Base-by-base conservation (phyloP, 2,329 filamentous ascomycete genomes). In the Pseudocercospora musae region DNA sequence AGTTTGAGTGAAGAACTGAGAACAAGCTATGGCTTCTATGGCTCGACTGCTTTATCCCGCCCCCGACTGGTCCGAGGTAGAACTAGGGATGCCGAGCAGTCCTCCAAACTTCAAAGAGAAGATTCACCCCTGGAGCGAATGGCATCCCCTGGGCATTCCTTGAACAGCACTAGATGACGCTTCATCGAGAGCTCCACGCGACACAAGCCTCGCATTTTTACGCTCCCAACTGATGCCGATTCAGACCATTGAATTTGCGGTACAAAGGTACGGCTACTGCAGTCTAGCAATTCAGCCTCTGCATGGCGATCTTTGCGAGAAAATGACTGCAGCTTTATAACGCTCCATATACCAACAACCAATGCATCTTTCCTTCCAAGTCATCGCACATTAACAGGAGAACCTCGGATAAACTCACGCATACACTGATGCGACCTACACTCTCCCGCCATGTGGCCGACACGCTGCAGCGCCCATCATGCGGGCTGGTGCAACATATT, bases 1-100 rank as follows among this genome's bases (percentile, higher is more conserved):
- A 25, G 50, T 63, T 71, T 15, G 66, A 70, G 40, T 62, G 37
- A 62, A 53, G 13, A 2, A 4, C 44, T 6, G 6, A 23, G 25
- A 21, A 52, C 6, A 40, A 18, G 5, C 37, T 18, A 40, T 18
- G 23, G 23, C 3, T 25, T 25, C 23, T 25, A n/a, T n/a, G n/a
- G n/a, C n/a, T n/a, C n/a, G n/a, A n/a, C n/a, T n/a, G n/a, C n/a
- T n/a, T n/a, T n/a, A n/a, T n/a, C n/a, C n/a, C n/a, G n/a, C n/a
- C n/a, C n/a, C n/a, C n/a, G n/a, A n/a, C n/a, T n/a, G n/a, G n/a
- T n/a, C n/a, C n/a, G n/a, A n/a, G n/a, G n/a, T n/a, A n/a, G n/a
- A n/a, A 13, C 1, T 37, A 37, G 4, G 15, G 11, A 13, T 2
- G 31, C 10, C 31, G 13, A 37, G 33, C 33, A 37, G 3, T 37